Conservation (phyloP, 495 filamentous ascomycete genomes). For the Aspergillus haitiensis region DNA sequence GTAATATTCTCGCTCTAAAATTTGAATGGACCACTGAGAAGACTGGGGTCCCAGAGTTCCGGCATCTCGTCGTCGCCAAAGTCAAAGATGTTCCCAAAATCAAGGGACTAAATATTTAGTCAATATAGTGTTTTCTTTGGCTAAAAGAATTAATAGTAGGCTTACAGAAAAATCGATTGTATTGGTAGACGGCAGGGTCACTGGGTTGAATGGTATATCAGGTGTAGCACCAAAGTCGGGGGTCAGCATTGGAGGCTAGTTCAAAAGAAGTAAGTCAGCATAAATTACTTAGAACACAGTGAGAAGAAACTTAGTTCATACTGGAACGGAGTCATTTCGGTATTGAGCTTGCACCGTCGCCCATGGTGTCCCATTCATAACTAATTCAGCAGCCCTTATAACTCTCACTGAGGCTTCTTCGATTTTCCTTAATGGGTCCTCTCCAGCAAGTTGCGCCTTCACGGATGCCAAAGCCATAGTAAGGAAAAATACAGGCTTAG, state of each 20-base stretch:
- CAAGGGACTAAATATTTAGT: conserved; percentile 32
- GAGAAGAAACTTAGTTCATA: not conserved
- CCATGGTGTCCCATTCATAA: conserved; percentile 31
- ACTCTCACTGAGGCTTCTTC: conserved; percentile 29
- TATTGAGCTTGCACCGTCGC: conserved; percentile 26
- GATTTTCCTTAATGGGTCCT: conserved; percentile 33
- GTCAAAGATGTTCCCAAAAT: conserved; percentile 40
- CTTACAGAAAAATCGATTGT: conserved; percentile 37
- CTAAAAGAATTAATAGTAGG: not conserved
- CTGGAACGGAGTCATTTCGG: conserved; percentile 12
- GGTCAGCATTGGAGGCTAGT: conserved; percentile 2
- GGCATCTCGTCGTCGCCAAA: conserved; percentile 28
- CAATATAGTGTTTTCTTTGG: conserved; percentile 15
- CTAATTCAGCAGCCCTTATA: conserved; percentile 28
- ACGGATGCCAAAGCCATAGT: conserved; percentile 36
- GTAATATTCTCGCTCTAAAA: not conserved
- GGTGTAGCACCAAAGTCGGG: conserved; percentile 23
- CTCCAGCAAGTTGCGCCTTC: conserved; percentile 39
- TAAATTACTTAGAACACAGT: not conserved
- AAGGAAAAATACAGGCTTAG: conserved; percentile 40
- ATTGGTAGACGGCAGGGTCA: conserved; percentile 28
- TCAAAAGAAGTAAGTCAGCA: not conserved
- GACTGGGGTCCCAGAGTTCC: conserved; percentile 36
- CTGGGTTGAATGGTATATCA: conserved; percentile 31
- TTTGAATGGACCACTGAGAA: conserved; percentile 20